Percentiles rank a stretch among this genome's conserved stretches.
These are phyloP conservation scores for Oemleria cerasiformis DNA, from an alignment of 306 rosid species.

Conservation along the genomic window DNA sequence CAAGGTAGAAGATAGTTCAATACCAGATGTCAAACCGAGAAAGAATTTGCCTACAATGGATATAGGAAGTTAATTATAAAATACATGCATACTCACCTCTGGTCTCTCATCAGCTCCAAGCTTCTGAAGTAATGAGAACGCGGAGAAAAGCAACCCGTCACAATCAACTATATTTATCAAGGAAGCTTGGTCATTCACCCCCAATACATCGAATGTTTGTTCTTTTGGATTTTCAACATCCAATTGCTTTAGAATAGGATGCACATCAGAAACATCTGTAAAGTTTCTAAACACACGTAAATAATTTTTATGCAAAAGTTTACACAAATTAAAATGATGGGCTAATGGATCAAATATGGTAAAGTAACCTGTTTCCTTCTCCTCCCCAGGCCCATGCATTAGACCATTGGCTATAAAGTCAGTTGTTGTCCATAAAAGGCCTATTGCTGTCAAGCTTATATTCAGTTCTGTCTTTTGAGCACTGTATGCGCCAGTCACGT, in stretches of 20 bases:
- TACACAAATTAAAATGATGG: constrained; percentile 2
- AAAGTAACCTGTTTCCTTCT: constrained; percentile 56
- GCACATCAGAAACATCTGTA: constrained; percentile 31
- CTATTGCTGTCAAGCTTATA: constrained; percentile 91
- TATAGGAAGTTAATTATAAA: not conserved
- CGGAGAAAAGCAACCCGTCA: constrained; percentile 69
- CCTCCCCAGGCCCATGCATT: constrained; percentile 43
- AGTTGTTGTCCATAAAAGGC: constrained; percentile 93
- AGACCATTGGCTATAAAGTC: constrained; percentile 92
- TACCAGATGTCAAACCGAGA: not conserved
- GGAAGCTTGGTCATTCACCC: constrained; percentile 39
- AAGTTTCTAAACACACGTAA: constrained; percentile 19
- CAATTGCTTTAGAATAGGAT: constrained; percentile 40
- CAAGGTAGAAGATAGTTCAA: not conserved
- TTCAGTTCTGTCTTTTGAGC: constrained; percentile 94
- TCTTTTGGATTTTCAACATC: constrained; percentile 42
- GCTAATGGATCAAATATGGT: constrained; percentile 26
- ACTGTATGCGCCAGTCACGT: constrained; percentile 95
- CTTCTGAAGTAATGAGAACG: constrained; percentile 84
- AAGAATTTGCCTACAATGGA: constrained; percentile 4
- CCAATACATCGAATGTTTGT: constrained; percentile 29
- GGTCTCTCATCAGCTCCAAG: constrained; percentile 99
- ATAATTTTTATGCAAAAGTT: not conserved
- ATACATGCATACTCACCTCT: constrained; percentile 53
- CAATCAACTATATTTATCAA: constrained; percentile 44